Percentiles rank a stretch among this genome's conserved stretches.
phyloP scores from a whole-genome alignment of 176 grass and related monocot genomes.

The Carex scoparia region DNA sequence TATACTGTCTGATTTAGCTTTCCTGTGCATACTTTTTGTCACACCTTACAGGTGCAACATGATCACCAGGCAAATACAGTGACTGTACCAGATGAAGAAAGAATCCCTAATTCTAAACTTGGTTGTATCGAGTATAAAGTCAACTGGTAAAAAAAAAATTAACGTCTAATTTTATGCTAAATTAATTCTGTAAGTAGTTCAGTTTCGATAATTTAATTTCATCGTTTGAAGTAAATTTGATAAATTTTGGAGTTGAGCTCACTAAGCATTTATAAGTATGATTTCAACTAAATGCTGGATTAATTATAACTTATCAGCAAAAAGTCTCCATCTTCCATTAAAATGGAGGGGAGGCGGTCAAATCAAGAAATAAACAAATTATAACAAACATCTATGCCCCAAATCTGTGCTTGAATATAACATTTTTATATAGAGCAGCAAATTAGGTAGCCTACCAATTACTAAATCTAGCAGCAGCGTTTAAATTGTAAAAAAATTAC shows the following conservation, averaged over 20 bases:
- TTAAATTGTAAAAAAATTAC: neutral
- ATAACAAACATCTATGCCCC: neutral
- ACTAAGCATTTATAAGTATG: neutral
- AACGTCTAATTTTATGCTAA: no score
- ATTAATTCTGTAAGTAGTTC: no score
- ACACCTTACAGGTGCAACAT: neutral
- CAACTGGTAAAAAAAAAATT: no score
- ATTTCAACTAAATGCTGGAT: neutral
- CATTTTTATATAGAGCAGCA: neutral
- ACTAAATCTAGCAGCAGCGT: neutral
- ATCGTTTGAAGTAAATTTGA: no score
- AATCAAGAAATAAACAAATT: neutral
- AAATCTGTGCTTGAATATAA: neutral
- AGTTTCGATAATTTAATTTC: no score
- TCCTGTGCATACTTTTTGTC: neutral
- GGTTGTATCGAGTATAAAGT: neutral
- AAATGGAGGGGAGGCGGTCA: neutral
- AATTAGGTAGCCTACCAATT: neutral
- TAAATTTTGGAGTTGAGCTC: no score
- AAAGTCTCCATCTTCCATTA: neutral
- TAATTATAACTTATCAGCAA: neutral
- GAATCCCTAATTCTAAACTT: neutral
- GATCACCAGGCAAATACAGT: neutral
- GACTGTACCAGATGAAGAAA: no score
- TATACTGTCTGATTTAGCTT: neutral